phyloP scores from a whole-genome alignment of 257 asterid genomes.

The Scutellaria galericulata region DNA sequence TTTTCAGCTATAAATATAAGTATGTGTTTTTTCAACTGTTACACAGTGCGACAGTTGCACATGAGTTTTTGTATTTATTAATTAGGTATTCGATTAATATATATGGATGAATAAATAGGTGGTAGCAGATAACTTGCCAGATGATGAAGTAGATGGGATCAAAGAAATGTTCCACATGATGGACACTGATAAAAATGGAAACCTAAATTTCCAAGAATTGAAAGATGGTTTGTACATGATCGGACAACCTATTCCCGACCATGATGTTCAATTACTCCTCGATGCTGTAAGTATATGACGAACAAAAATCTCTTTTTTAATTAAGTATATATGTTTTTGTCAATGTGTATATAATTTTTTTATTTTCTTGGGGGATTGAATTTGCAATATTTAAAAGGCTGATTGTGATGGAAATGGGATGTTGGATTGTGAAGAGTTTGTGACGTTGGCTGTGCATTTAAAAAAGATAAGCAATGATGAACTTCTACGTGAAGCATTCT shows the following conservation, averaged over 20 bases:
- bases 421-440: conserved; percentile 74
- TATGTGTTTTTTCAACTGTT: too few species aligned
- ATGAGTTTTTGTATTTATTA: too few species aligned
- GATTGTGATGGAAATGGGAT: conserved; percentile 75
- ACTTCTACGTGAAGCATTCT: conserved; percentile 61
- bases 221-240: conserved; percentile 67
- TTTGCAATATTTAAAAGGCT: conserved; percentile 44
- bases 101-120: conserved; percentile 41
- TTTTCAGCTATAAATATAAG: too few species aligned
- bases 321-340: not conserved
- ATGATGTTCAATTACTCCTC: conserved; percentile 65
- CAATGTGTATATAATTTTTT: not conserved
- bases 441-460: conserved; percentile 73
- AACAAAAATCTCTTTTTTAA: not conserved
- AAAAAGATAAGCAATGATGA: conserved; percentile 68
- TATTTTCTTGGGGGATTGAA: not conserved
- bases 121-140: conserved; percentile 81
- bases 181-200: conserved; percentile 89
- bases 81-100: too few species aligned
- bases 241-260: conserved; percentile 67
- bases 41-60: too few species aligned
- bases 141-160: conserved; percentile 62
- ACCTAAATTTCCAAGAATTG: conserved; percentile 68
- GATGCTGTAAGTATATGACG: conserved; percentile 62
- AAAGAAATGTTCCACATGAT: conserved; percentile 68